Evolutionary conservation across 768 basidiomycete species (phyloP), one percentile per base, ranked within the genome.

Genomic region (Dioszegia hungarica): DNA sequence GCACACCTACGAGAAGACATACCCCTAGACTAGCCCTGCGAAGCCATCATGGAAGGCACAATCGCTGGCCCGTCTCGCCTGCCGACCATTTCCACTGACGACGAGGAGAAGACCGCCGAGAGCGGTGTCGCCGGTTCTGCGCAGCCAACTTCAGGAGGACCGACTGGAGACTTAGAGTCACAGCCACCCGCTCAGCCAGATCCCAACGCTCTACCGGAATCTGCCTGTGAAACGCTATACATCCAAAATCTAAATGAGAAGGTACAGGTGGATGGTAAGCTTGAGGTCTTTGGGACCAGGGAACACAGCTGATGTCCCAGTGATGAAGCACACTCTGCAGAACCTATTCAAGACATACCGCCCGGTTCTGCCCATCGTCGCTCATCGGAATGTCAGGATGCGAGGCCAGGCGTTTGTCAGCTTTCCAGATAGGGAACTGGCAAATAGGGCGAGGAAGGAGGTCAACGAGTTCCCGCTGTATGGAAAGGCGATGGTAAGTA

Each of bases 351-450:
- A 90, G 76, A 82, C 86, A 14, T 99, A 97, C 69, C 90, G 92
- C 12, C 86, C 89, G 60, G 88, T 99, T 17, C 78, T 97, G 25
- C 90, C 94, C 72, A 90, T 99, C n/a, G 88, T 92, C 19, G 92
- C 93, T 10, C 95, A 99, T 76, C 78, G 81, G 50, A 98, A 95
- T 79, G 78, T 99, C 59, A 85, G 95, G 36, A 99, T 99, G 95
- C 83, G 95, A 36, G 95, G 95, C 15, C 95, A 99, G 78, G 95
- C 95, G 3, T 99, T 99, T 73, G 90, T 99, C 34, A 90, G 89
- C 34, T 95, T 99, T 75, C 81, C 82, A 55, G 85, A 85, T 31
- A 80, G 85, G 50, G 90, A 97, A 56, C 82, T 83, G 56, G 95
- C 95, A 33, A 81, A 82, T 69, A 88, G 86, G 76, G 94, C 94